Base-by-base conservation (phyloP, 208 protist species). In the Naegleria lovaniensis region DNA sequence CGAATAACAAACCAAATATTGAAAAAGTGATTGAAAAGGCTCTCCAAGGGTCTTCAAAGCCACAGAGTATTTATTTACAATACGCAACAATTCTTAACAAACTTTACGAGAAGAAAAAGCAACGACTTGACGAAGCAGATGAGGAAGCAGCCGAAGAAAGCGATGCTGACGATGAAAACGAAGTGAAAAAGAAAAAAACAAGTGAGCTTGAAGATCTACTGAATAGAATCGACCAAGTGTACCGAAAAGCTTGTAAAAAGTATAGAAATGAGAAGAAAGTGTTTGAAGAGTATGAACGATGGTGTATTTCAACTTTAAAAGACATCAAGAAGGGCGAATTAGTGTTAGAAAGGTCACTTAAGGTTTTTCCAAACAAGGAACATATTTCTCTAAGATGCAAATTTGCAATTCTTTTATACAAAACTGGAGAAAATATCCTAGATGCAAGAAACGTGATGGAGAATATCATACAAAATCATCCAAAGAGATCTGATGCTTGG, bases 401-500 rank as follows among this genome's bases (percentile, higher is more conserved):
- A 25, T 88, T 83, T 87, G 89, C 89, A 83, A 13, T 90, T 5
- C 5, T 75, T 43, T 41, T 52, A 11, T 87, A 87, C n/a, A 52
- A 90, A 29, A 7, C 9, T 90, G 83, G 83, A 39, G 15, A 22
- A 25, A 25, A 55, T 9, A 90, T 75, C 58, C 19, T 93, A 40
- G 79, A 67, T 19, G 92, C 91, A 58, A 43, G 91, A 16, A 92
- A 91, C n/a, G 40, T 92, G 13, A 90, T 93, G 59, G 92, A 93
- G 55, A 33, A 33, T 48, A 39, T 93, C n/a, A 41, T 93, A 67
- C 13, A 25, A 6, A 85, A 85, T 19, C 29, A 92, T 88, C 91
- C 91, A 55, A 93, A 88, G 33, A 83, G 92, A 76, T 36, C 88
- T 39, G 92, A 93, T 55, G 5, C 93, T 9, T 93, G 92, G 92